A percentile compares a stretch with the other conserved stretches of the same genome.
Conservation (phyloP, 108 stramenopile genomes). For the Parmales sp. region DNA sequence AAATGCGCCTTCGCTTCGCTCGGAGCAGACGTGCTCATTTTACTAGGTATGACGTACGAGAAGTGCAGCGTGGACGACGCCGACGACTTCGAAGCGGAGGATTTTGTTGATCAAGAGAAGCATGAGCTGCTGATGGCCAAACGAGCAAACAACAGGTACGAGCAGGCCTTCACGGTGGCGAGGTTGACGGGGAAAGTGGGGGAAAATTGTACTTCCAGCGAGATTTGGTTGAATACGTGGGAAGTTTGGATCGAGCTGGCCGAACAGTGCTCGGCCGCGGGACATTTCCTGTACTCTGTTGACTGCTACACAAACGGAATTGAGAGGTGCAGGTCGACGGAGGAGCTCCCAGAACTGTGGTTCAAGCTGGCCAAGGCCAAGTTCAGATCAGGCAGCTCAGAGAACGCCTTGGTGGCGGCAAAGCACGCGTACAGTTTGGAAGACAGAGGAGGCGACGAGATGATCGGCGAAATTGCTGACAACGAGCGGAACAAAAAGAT, state of each 20-base stretch:
- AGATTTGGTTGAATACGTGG: background rate
- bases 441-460: too few species aligned
- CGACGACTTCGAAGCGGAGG: background rate
- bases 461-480: too few species aligned
- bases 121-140: background rate
- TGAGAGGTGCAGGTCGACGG: background rate
- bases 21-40: background rate
- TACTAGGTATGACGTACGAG: background rate
- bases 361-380: background rate
- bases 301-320: background rate
- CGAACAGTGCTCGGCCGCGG: background rate
- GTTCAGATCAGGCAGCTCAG: background rate
- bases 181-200: background rate
- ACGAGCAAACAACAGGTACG: background rate
- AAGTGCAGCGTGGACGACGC: background rate
- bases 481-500: background rate
- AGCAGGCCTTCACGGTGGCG: background rate
- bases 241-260: background rate
- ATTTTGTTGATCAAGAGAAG: background rate
- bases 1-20: too few species aligned
- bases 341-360: background rate
- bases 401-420: background rate
- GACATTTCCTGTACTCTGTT: background rate
- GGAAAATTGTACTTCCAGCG: background rate
- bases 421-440: constrained; percentile 1